These are phyloP conservation scores for Coemansia reversa DNA, from an alignment of 192 early-diverging fungal genomes.

Conservation along the genomic window DNA sequence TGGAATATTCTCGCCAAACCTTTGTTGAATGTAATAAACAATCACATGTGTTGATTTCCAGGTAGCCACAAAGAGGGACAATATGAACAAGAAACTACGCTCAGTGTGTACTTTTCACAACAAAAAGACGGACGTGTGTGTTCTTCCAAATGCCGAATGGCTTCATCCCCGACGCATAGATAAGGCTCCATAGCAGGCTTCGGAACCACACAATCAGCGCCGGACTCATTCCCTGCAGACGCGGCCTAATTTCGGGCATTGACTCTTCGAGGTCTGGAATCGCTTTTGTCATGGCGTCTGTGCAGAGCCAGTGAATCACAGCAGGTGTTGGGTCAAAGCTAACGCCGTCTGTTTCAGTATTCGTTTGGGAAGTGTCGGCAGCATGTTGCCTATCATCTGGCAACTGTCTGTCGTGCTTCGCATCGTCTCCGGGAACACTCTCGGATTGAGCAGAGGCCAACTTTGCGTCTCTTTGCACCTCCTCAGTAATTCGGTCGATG, in stretches of 20 bases:
- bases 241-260: constrained; percentile 58
- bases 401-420: constrained; percentile 2
- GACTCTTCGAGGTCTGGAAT: constrained; percentile 45
- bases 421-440: constrained; percentile 1
- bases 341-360: constrained; percentile 30
- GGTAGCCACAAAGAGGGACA: neutral
- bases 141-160: constrained; percentile 67
- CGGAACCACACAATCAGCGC: constrained; percentile 68
- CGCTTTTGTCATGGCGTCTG: constrained; percentile 28
- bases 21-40: neutral
- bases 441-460: constrained; percentile 9
- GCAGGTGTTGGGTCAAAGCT: constrained; percentile 50
- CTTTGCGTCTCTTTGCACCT: constrained; percentile 61
- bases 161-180: constrained; percentile 60
- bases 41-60: neutral
- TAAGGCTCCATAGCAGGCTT: constrained; percentile 68
- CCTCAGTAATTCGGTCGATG: constrained; percentile 63
- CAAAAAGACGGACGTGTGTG: constrained; percentile 61
- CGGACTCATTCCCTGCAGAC: constrained; percentile 62
- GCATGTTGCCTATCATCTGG: neutral
- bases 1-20: constrained; percentile 6
- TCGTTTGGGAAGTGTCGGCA: neutral
- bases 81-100: neutral
- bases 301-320: constrained; percentile 49
- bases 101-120: constrained; percentile 30